Percentiles rank a stretch among this genome's conserved stretches.
These are phyloP conservation scores for Sporothrix luriei DNA, from an alignment of 2,329 filamentous ascomycete genomes.

Conservation along the genomic window DNA sequence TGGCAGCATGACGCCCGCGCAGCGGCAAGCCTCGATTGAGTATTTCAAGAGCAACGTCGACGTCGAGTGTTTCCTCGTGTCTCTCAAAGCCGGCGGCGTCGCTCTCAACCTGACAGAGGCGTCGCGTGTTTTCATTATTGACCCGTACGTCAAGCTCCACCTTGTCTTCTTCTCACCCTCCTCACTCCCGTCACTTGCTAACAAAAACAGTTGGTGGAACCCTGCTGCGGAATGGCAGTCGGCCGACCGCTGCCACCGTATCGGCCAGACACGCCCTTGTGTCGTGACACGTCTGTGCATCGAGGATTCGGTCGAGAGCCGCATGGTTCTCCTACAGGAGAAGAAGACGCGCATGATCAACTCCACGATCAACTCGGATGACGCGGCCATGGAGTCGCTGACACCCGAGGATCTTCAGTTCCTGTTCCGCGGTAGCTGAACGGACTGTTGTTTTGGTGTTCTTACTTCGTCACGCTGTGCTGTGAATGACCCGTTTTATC, in stretches of 20 bases:
- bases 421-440: slow-evolving; percentile 73
- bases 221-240: slow-evolving; percentile 99
- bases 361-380: slow-evolving; percentile 92
- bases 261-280: slow-evolving; percentile 90
- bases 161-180: not conserved
- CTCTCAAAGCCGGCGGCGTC: slow-evolving; percentile 92
- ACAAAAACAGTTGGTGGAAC: slow-evolving; percentile 75
- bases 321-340: slow-evolving; percentile 94
- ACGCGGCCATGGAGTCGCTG: slow-evolving; percentile 86
- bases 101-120: slow-evolving; percentile 95
- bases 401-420: slow-evolving; percentile 94
- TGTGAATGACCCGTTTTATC: not conserved
- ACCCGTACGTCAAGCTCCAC: slow-evolving; percentile 56
- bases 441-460: not conserved
- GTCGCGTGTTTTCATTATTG: slow-evolving; percentile 91
- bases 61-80: slow-evolving; percentile 94
- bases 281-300: slow-evolving; percentile 94
- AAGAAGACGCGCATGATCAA: slow-evolving; percentile 99
- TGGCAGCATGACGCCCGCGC: slow-evolving; percentile 92
- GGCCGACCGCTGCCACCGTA: slow-evolving; percentile 90
- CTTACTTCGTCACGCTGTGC: not conserved
- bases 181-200: not conserved
- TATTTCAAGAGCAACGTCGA: slow-evolving; percentile 95
- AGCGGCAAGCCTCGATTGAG: slow-evolving; percentile 90
- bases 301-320: slow-evolving; percentile 93